Base-by-base conservation (phyloP, 768 basidiomycete species). In the Hirschioporus abietinus region DNA sequence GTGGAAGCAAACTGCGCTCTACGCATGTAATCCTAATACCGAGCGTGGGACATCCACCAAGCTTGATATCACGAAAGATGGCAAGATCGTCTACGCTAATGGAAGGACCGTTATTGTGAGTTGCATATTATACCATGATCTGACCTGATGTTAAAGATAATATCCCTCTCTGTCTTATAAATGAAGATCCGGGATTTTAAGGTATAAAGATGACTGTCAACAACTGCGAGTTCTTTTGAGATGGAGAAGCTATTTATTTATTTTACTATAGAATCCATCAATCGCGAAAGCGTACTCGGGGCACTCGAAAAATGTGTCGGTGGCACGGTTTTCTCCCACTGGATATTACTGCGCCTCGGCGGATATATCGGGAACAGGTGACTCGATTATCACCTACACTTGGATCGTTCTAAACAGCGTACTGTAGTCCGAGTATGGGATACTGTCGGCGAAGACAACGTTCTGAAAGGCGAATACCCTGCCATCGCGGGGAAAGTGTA, bases 291-390 rank as follows among this genome's bases (percentile, higher is more conserved):
- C 88, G 25, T 95, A 96, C 74, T 81, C 86, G 59, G 91, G 91
- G 30, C 95, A 97, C 76, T 84, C 88, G 3, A 88, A 94, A 70
- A 88, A 89, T 65, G 84, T 93, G 7, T 95, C 93, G 1, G 92
- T 96, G 20, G 96, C 96, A 17, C 87, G 93, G 42, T 86, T 97
- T 71, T 95, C 95, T 1, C 96, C 95, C 0, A 92, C 93, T 1
- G 96, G 96, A 27, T 97, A 89, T 78, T 99, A 98, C 78, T 95
- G 92, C 73, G 96, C 96, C 4, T 96, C 94, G 34, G 96, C 86
- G 25, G 96, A 99, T 74, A 77, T 84, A 4, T 80, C 81, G 34
- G 96, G 96, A 57, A 92, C 86, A 65, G 94, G 94, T 93, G 69
- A 66, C 83, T 67, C 18, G 61, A 7, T 26, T 9, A n/a, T 30